Conservation (phyloP, 164 flowering plant genomes). For the Stephania cephalantha region DNA sequence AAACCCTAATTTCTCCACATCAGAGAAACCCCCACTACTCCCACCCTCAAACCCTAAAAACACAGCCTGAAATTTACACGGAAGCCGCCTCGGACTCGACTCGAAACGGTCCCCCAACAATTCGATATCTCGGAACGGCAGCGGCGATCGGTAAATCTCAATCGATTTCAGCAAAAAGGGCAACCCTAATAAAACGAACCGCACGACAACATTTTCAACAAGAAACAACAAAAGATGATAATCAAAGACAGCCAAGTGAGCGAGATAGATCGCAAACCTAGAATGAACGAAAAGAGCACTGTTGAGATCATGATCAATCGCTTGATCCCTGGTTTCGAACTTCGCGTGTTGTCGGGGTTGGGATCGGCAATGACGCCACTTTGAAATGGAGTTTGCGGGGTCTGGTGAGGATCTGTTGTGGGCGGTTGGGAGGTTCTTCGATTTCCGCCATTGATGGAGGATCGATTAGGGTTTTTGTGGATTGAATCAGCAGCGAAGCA, state of each 20-base stretch:
- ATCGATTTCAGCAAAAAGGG: conserved; percentile 75
- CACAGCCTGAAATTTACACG: conserved; percentile 60
- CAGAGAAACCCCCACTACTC: conserved; percentile 2
- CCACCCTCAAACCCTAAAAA: conserved; percentile 40
- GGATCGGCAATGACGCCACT: conserved; percentile 16
- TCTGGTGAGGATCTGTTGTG: not conserved
- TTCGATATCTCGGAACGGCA: conserved; percentile 73
- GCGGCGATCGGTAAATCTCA: conserved; percentile 81
- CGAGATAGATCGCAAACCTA: conserved; percentile 35
- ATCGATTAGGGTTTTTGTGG: not conserved
- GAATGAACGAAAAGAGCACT: conserved; percentile 66
- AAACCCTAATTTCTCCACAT: conserved; percentile 30
- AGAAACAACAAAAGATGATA: not conserved
- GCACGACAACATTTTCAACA: not conserved
- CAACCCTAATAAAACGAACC: conserved; percentile 38
- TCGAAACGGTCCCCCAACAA: conserved; percentile 39
- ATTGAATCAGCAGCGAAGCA: no score
- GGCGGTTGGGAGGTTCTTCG: conserved; percentile 1
- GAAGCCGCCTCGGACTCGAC: conserved; percentile 42
- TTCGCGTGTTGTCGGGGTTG: conserved; percentile 49
- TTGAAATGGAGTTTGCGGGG: not conserved
- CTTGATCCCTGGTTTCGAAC: conserved; percentile 65
- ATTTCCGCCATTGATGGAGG: conserved; percentile 20
- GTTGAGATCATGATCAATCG: conserved; percentile 59
- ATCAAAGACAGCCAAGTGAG: not conserved